phyloP scores from a whole-genome alignment of 1,284 basidiomycete genomes.

The Amylostereum chailletii region DNA sequence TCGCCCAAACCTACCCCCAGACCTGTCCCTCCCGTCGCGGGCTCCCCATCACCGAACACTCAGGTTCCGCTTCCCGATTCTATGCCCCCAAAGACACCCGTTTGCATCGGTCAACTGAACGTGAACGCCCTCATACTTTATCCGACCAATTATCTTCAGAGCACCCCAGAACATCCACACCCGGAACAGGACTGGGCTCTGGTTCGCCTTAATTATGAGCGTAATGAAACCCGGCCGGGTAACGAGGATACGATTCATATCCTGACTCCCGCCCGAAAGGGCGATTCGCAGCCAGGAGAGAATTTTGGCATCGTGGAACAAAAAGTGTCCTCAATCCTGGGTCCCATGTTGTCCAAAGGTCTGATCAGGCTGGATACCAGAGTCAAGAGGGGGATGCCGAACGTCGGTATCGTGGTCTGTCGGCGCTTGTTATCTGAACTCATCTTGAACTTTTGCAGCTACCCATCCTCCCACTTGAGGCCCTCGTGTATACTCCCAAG shows the following conservation, averaged over 20 bases:
- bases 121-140: conserved; percentile 82
- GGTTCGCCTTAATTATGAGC: conserved; percentile 70
- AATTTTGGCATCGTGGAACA: conserved; percentile 83
- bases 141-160: conserved; percentile 65
- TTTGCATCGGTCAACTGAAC: conserved; percentile 83
- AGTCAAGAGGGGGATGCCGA: conserved; percentile 52
- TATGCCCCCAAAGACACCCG: conserved; percentile 63
- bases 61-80: conserved; percentile 22
- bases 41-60: too few relatives aligned
- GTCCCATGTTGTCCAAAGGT: conserved; percentile 75
- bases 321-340: conserved; percentile 68
- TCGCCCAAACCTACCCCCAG: background rate
- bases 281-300: conserved; percentile 48
- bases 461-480: conserved; percentile 73
- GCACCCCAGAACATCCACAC: conserved; percentile 30
- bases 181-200: conserved; percentile 62
- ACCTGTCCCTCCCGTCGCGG: too few relatives aligned
- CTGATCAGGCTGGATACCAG: conserved; percentile 80
- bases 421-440: conserved; percentile 7
- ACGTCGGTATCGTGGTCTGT: conserved; percentile 36
- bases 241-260: conserved; percentile 78
- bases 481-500: conserved; percentile 89
- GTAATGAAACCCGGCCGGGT: conserved; percentile 44
- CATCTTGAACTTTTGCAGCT: conserved; percentile 34
- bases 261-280: conserved; percentile 51